Base-by-base conservation (phyloP, 371 early-diverging fungal genomes). In the Nematocida homosporus region DNA sequence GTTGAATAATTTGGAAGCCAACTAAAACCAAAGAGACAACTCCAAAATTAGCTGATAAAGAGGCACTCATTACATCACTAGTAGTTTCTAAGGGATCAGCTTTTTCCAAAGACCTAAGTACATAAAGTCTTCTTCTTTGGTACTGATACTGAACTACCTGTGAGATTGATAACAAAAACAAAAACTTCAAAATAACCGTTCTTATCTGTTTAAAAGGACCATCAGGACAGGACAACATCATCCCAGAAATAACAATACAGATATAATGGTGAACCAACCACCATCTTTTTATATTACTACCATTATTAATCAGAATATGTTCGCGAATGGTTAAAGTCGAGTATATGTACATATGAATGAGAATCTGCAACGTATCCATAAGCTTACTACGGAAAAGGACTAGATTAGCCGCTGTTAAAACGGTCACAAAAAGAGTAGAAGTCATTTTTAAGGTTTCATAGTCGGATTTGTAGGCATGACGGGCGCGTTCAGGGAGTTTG, bases 171-270 rank as follows among this genome's bases (percentile, higher is more conserved):
- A 60, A 55, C 2, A 72, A 23, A 50, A 72, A 72, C 5, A 72
- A 32, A 48, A 72, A 72, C 61, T 72, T 72, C 8, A 72, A 54
- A 4, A 72, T 57, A 35, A 59, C 37, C 8, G 10, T 37, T 61
- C 75, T 42, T 30, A 72, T 72, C 18, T 27, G 34, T 13, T 20
- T 23, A 47, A 72, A 72, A 16, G 75, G 63, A 18, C 30, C 25
- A 8, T 72, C 75, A 27, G 75, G 75, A 52, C 75, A 72, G 30
- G 75, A 57, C 2, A 72, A 59, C 75, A 72, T 72, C 48, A 72
- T 72, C 41, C 50, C 75, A 23, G 75, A 52, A 4, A 72, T 59
- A 8, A 72, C 95, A 89, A 37, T 94, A 93, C 78, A 77, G 20
- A 85, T 48, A 54, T 84, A 85, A 63, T 86, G 85, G 68, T 85